Evolutionary conservation across 345 rosid genomes (phyloP).

Genomic region (Gossypium rotundifolium): DNA sequence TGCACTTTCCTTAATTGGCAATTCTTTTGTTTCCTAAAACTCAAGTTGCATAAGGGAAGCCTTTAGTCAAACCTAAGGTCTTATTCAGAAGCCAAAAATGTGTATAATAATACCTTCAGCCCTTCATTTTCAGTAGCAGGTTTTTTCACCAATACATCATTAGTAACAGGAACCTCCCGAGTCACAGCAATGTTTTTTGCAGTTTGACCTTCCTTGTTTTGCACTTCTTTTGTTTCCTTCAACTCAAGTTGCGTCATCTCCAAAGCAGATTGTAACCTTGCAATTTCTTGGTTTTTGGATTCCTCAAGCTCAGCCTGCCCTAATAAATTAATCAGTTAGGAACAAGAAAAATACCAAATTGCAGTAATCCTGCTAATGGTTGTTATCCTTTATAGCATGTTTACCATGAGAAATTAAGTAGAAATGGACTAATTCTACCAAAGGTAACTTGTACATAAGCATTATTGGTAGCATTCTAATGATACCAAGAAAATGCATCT

Average conservation of each 20-base stretch:
- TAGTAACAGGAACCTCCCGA: conserved; percentile 52
- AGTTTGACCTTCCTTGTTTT: conserved; percentile 32
- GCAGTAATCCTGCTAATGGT: neutral
- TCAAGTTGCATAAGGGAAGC: neutral
- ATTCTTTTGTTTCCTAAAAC: neutral
- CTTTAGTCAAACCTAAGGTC: neutral
- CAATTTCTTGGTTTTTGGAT: conserved; percentile 32
- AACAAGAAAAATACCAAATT: neutral
- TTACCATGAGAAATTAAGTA: neutral
- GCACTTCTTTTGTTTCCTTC: conserved; percentile 53
- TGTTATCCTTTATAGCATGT: neutral
- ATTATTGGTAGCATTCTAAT: neutral
- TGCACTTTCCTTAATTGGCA: neutral
- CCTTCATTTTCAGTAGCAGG: conserved; percentile 70
- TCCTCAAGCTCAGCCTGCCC: conserved; percentile 66
- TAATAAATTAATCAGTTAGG: conserved; percentile 16
- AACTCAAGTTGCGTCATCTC: conserved; percentile 39
- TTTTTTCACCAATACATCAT: conserved; percentile 51
- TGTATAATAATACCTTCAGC: conserved; percentile 49
- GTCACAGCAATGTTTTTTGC: conserved; percentile 31
- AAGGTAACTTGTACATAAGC: neutral
- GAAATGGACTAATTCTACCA: conserved; percentile 2
- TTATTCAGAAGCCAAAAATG: conserved; percentile 5
- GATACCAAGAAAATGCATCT: neutral
- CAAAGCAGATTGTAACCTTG: conserved; percentile 34